Base-by-base conservation (phyloP, 495 filamentous ascomycete species). In the Cryomyces antarcticus region DNA sequence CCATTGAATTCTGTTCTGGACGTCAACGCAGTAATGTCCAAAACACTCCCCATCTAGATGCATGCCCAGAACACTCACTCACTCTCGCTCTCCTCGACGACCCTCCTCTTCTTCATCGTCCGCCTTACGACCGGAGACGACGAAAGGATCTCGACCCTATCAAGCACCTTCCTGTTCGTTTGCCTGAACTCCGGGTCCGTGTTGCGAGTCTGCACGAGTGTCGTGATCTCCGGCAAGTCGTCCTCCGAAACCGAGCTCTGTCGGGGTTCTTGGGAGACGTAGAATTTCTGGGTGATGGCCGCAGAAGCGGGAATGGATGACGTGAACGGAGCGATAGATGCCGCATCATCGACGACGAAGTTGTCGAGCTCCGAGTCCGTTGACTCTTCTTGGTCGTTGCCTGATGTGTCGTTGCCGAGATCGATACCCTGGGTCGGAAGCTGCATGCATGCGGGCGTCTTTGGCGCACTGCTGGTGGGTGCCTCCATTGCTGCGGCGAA, bases 341-440 rank as follows among this genome's bases (percentile, higher is more conserved):
- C 42, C 7, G 30, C 42, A 39, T 38, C 33, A 1, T 33, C 33
- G 7, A 54, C 53, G 28, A 56, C 48, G 38, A 56, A 56, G 9
- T 48, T 46, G 5, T 44, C 42, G 6, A 54, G 46, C 39, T 54
- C 51, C n/a, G 52, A 54, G 30, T 54, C 52, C 2, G 46, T 43
- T 29, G 54, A 45, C 13, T 56, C 53, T 9, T 44, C 52, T 6
- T 47, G 41, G 6, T 56, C 53, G n/a, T 50, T 44, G 36, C 49
- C 52, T 10, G 43, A 48, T 4, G 53, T 52, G 37, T 54, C 52
- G 12, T 47, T 46, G 4, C 53, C 53, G 10, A 56, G 46, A 38
- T 49, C 46, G 40, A 56, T 54, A 29, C 49, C 53, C 38, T 56
- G 53, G 10, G 53, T 49, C 11, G 42, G 52, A 11, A 56, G 45